Conservation (phyloP, 2,329 filamentous ascomycete species). For the Penicillium sp. region DNA sequence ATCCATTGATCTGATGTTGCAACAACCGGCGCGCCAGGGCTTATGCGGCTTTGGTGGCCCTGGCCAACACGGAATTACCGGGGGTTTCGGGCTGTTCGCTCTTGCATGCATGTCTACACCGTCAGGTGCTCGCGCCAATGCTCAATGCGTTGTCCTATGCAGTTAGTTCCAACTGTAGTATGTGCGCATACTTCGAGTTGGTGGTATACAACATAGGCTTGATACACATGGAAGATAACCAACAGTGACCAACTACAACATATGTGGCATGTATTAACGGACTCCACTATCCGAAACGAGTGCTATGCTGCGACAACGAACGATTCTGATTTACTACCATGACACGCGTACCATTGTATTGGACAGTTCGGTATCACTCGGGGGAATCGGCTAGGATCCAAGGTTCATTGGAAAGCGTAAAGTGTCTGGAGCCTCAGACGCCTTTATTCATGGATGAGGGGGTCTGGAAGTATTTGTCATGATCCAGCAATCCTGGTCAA, state of each 20-base stretch:
- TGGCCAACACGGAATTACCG: neutral
- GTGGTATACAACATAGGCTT: neutral
- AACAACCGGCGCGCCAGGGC: constrained; percentile 1
- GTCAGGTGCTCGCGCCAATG: constrained; percentile 7
- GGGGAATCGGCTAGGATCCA: constrained; percentile 3
- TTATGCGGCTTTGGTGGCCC: neutral
- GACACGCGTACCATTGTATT: neutral
- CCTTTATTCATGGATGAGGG: constrained; percentile 2
- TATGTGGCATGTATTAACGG: too few species aligned
- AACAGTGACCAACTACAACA: too few species aligned
- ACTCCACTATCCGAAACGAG: neutral
- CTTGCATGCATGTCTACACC: constrained; percentile 2
- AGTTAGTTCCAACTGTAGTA: neutral
- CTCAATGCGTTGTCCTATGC: neutral
- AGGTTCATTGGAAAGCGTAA: neutral
- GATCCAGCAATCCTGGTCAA: too few species aligned
- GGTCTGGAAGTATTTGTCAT: neutral
- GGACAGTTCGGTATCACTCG: constrained; percentile 13
- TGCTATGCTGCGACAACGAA: neutral
- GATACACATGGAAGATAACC: neutral
- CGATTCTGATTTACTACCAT: neutral
- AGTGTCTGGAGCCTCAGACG: constrained; percentile 1
- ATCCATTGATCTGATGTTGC: constrained; percentile 4
- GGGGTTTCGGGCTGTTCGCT: neutral
- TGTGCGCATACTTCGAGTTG: neutral